Percentiles rank a stretch among this genome's conserved stretches.
Evolutionary conservation across 1,284 basidiomycete genomes (phyloP).

Genomic region (Dichomitus squalens): DNA sequence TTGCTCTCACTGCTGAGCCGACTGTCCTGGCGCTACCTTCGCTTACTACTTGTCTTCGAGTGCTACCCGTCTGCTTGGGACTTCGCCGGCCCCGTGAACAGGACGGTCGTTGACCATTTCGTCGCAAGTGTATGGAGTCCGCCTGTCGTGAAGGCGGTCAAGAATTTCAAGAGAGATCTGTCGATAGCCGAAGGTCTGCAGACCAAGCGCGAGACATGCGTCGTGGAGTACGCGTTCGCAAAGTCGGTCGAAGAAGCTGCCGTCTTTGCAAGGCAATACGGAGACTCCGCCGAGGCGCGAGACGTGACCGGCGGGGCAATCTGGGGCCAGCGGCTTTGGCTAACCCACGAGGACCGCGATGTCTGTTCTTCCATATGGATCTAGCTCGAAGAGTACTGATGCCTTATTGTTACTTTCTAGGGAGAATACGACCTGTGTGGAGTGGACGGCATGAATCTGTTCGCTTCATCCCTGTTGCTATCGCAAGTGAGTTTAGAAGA

Average conservation of each 20-base stretch:
- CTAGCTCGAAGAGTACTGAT: background rate
- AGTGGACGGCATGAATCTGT: constrained; percentile 64
- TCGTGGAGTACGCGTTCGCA: constrained; percentile 61
- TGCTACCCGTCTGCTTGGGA: constrained; percentile 54
- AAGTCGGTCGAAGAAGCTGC: constrained; percentile 59
- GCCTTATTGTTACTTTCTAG: constrained; percentile 34
- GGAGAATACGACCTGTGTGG: constrained; percentile 56
- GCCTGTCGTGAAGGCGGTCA: constrained; percentile 64
- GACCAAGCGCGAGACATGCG: constrained; percentile 43
- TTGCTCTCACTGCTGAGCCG: constrained; percentile 42
- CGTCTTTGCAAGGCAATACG: constrained; percentile 52
- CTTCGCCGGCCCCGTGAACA: constrained; percentile 16
- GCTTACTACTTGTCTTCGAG: constrained; percentile 64
- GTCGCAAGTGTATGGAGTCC: constrained; percentile 49
- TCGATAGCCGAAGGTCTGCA: constrained; percentile 59
- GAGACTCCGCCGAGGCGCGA: constrained; percentile 50
- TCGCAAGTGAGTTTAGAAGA: constrained; percentile 55
- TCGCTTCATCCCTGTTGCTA: constrained; percentile 63
- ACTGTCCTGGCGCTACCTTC: constrained; percentile 60
- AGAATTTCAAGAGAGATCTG: constrained; percentile 62
- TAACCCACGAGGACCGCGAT: constrained; percentile 57
- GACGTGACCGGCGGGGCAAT: constrained; percentile 45
- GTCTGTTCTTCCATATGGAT: constrained; percentile 13
- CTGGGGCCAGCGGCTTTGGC: constrained; percentile 66
- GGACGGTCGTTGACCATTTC: constrained; percentile 33